These are phyloP conservation scores for Strigomonas culicis DNA, from an alignment of 208 protist genomes.

Conservation along the genomic window DNA sequence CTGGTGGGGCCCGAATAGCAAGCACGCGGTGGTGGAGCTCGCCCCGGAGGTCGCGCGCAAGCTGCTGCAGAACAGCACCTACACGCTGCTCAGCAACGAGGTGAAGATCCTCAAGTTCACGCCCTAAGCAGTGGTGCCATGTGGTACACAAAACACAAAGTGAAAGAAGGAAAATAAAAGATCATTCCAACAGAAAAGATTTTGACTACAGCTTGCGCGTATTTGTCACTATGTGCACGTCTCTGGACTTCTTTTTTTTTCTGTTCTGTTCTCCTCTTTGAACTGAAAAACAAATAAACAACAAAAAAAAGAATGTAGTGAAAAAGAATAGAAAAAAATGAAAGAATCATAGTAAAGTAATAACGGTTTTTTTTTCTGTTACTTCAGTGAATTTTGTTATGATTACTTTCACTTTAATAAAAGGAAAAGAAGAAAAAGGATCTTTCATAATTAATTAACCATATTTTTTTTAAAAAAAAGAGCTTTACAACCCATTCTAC, in stretches of 20 bases:
- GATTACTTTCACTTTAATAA: neutral
- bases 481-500: no score
- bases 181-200: neutral
- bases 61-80: slow-evolving; percentile 1
- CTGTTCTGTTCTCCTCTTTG: neutral
- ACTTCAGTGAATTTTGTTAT: neutral
- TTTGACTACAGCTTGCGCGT: neutral
- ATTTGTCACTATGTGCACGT: neutral
- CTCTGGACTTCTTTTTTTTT: slow-evolving; percentile 5
- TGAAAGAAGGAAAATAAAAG: no score
- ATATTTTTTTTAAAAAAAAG: no score
- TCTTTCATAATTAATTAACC: no score
- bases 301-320: neutral
- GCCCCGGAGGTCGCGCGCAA: neutral
- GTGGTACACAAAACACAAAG: no score
- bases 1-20: slow-evolving; percentile 59
- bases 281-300: slow-evolving; percentile 12
- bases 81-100: neutral
- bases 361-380: neutral
- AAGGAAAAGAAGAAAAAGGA: no score
- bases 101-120: slow-evolving; percentile 1
- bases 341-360: neutral
- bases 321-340: neutral
- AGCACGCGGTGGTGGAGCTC: slow-evolving; percentile 58
- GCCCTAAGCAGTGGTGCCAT: neutral